A percentile compares a stretch with the other conserved stretches of the same genome.
phyloP scores from a whole-genome alignment of 306 rosid species.

The Cyamopsis tetragonoloba region DNA sequence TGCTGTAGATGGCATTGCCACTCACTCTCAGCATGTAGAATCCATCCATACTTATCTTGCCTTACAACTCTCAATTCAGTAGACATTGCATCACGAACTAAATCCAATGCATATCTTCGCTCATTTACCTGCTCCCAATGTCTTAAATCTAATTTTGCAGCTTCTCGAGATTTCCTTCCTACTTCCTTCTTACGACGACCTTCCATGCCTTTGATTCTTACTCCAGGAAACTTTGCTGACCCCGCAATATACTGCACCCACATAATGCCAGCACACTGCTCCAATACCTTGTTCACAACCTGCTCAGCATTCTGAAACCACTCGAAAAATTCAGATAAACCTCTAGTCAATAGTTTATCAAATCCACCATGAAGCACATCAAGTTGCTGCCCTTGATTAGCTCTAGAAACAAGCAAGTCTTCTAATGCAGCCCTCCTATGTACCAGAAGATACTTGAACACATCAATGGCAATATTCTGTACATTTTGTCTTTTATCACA shows the following conservation, averaged over 20 bases:
- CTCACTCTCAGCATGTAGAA: slow-evolving; percentile 99
- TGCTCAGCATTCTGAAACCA: slow-evolving; percentile 78
- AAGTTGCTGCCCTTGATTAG: slow-evolving; percentile 81
- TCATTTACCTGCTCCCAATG: slow-evolving; percentile 98
- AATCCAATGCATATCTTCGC: slow-evolving; percentile 88
- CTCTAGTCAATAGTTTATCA: slow-evolving; percentile 82
- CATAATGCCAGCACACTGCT: slow-evolving; percentile 91
- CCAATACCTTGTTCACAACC: slow-evolving; percentile 72
- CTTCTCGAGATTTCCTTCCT: slow-evolving; percentile 82
- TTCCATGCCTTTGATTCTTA: slow-evolving; percentile 92
- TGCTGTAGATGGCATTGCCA: slow-evolving; percentile 96
- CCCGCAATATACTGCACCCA: slow-evolving; percentile 97
- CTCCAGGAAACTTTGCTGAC: slow-evolving; percentile 92
- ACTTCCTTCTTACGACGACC: slow-evolving; percentile 93
- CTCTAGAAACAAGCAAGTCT: slow-evolving; percentile 84
- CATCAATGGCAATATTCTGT: slow-evolving; percentile 78
- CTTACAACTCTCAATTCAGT: slow-evolving; percentile 97
- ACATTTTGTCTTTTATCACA: slow-evolving; percentile 71
- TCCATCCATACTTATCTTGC: slow-evolving; percentile 99
- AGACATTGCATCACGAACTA: slow-evolving; percentile 92
- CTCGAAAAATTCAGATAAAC: slow-evolving; percentile 67
- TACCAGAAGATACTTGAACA: slow-evolving; percentile 87
- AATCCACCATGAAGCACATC: slow-evolving; percentile 93
- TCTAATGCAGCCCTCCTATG: slow-evolving; percentile 88
- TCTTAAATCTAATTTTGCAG: slow-evolving; percentile 70